Evolutionary conservation across 495 filamentous ascomycete species (phyloP).

Genomic region (Clavariopsis aquatica): DNA sequence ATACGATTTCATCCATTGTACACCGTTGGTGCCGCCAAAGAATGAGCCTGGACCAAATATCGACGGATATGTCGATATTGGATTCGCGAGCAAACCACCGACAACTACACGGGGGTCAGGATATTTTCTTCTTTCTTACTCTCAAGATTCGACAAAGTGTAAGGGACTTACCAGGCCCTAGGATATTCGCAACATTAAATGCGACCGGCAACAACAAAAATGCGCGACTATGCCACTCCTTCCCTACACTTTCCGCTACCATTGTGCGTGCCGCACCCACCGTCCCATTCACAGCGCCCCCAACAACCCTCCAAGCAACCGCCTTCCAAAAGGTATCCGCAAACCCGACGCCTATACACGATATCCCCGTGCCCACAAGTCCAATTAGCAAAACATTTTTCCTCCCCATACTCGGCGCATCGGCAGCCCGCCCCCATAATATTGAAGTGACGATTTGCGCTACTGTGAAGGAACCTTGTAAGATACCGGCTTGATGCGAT

Average conservation of each 20-base stretch:
- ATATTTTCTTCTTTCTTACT: not conserved
- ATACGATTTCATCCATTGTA: constrained; percentile 40
- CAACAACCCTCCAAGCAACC: constrained; percentile 37
- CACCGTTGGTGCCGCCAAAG: constrained; percentile 39
- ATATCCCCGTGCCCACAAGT: constrained; percentile 40
- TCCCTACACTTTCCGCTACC: constrained; percentile 39
- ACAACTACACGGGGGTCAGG: constrained; percentile 21
- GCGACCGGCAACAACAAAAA: constrained; percentile 43
- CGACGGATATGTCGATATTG: constrained; percentile 28
- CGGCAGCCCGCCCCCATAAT: constrained; percentile 41
- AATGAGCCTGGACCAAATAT: constrained; percentile 34
- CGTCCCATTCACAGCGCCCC: constrained; percentile 43
- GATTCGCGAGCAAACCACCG: constrained; percentile 39
- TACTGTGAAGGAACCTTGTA: constrained; percentile 42
- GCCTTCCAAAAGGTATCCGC: constrained; percentile 39
- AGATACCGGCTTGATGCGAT: constrained; percentile 41
- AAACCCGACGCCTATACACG: constrained; percentile 42
- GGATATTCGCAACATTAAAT: constrained; percentile 43
- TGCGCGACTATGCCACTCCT: constrained; percentile 41
- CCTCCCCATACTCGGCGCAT: constrained; percentile 37
- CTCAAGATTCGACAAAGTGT: too few relatives aligned
- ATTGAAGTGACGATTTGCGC: constrained; percentile 43
- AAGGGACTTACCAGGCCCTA: constrained; percentile 36
- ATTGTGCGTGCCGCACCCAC: constrained; percentile 43
- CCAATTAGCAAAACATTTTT: constrained; percentile 43